A percentile compares a stretch with the other conserved stretches of the same genome.
Evolutionary conservation across 2,329 filamentous ascomycete genomes (phyloP).

Genomic region (Colletotrichum costaricense): DNA sequence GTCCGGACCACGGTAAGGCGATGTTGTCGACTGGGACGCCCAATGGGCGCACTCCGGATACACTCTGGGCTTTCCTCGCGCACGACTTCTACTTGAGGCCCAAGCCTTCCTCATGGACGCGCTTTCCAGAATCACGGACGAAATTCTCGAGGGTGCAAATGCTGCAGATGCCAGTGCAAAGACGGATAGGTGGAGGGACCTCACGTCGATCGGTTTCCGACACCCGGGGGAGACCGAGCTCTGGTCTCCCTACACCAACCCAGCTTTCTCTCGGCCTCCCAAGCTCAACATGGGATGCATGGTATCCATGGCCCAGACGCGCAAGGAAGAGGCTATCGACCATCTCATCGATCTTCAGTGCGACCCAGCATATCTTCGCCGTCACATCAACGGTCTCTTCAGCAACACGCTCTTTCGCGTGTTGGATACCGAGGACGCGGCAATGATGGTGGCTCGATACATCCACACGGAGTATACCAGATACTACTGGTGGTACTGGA

Average conservation of each 20-base stretch:
- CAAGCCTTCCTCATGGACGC: background rate
- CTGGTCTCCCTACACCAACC: background rate
- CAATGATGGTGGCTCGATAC: background rate
- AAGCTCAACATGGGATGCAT: background rate
- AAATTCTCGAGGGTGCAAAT: background rate
- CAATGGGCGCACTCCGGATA: background rate
- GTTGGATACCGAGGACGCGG: accelerated
- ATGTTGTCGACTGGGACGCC: background rate
- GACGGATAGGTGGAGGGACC: background rate
- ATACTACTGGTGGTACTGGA: background rate
- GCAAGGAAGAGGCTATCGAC: background rate
- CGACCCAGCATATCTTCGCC: background rate
- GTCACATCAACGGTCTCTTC: background rate
- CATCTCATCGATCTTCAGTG: background rate
- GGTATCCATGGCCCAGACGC: background rate
- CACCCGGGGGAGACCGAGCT: background rate
- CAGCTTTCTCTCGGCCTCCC: background rate
- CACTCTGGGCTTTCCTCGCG: background rate
- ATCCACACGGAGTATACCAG: background rate
- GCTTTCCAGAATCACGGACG: background rate
- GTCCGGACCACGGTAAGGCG: background rate
- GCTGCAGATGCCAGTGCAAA: background rate
- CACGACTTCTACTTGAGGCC: background rate
- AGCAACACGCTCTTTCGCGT: background rate
- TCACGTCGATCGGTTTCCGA: background rate